Evolutionary conservation across 371 early-diverging fungal genomes (phyloP).

Genomic region (Mucor ambiguus): DNA sequence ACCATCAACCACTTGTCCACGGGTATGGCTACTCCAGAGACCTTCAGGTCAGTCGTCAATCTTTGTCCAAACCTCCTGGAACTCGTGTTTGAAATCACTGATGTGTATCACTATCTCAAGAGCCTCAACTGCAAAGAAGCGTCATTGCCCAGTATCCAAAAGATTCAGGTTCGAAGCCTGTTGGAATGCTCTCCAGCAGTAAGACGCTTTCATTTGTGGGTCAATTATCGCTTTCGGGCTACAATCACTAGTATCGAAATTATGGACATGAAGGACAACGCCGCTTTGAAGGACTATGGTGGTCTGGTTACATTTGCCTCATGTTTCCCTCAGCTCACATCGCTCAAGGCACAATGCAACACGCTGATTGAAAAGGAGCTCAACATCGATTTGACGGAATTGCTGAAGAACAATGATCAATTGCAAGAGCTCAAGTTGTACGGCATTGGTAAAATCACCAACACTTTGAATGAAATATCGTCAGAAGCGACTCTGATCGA

Average conservation of each 20-base stretch:
- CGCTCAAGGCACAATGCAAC: constrained; percentile 3
- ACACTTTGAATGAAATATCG: not conserved
- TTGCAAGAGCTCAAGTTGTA: constrained; percentile 5
- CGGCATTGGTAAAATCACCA: constrained; percentile 2
- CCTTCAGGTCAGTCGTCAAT: not conserved
- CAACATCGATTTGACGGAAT: not conserved
- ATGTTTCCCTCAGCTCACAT: constrained; percentile 6
- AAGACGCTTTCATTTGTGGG: constrained; percentile 10
- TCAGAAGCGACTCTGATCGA: not conserved
- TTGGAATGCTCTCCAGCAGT: constrained; percentile 4
- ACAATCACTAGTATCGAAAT: constrained; percentile 11
- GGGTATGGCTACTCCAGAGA: not conserved
- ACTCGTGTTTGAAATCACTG: constrained; percentile 1
- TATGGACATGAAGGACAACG: not conserved
- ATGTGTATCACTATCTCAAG: constrained; percentile 10
- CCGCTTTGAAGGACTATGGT: constrained; percentile 8
- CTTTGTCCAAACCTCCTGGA: constrained; percentile 5
- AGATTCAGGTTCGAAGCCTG: not conserved
- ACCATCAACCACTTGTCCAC: not conserved
- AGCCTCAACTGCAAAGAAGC: constrained; percentile 4
- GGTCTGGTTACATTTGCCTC: not conserved
- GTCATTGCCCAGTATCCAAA: not conserved
- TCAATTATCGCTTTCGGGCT: constrained; percentile 6
- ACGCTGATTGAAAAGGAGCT: not conserved
- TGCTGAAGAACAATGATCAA: not conserved